phyloP scores from a whole-genome alignment of 2,329 filamentous ascomycete genomes.

The Gaeumannomyces sp. region DNA sequence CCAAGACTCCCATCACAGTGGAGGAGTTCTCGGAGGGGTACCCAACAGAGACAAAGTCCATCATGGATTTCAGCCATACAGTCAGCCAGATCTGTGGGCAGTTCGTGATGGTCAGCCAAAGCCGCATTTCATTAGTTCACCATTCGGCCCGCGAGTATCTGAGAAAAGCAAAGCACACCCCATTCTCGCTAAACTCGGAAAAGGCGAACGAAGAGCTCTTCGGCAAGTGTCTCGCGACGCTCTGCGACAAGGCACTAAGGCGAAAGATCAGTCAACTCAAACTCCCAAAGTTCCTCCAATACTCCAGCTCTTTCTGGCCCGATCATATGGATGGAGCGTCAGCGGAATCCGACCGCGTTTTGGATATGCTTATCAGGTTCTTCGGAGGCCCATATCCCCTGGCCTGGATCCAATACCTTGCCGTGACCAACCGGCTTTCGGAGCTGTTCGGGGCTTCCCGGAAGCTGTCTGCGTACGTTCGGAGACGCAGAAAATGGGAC shows the following conservation, averaged over 20 bases:
- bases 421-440: background rate
- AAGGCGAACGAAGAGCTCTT: background rate
- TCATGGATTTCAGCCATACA: background rate
- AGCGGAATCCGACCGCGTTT: background rate
- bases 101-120: background rate
- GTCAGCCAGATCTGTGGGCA: background rate
- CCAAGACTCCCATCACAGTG: background rate
- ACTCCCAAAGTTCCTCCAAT: background rate
- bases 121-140: background rate
- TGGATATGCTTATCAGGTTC: background rate
- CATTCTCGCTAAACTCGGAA: background rate
- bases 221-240: background rate
- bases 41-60: background rate
- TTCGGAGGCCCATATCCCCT: background rate
- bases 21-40: background rate
- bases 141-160: conserved; percentile 1
- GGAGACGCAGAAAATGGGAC: background rate
- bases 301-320: conserved; percentile 1
- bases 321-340: background rate
- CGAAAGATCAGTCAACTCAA: background rate
- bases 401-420: conserved; percentile 6
- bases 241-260: background rate
- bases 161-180: background rate
- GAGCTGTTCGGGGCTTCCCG: background rate
- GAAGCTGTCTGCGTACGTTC: background rate